Evolutionary conservation across 1,284 basidiomycete species (phyloP), one percentile per base, ranked within the genome.

Genomic region (Sparassis latifolia): DNA sequence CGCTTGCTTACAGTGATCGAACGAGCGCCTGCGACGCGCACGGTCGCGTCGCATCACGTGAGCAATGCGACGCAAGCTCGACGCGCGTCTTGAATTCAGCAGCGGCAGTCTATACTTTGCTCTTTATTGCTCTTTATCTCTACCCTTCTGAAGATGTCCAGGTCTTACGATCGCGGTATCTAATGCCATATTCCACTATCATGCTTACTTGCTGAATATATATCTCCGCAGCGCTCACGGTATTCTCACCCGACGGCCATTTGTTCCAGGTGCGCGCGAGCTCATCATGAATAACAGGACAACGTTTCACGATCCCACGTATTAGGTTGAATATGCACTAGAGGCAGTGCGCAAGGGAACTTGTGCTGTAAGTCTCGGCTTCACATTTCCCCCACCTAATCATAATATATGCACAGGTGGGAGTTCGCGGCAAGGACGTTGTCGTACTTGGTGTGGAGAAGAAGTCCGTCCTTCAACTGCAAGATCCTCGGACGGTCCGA

Each of bases 361-460:
- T 10, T 98, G 96, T 68, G 96, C 96, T 48, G 96, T 97, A 65
- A 65, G 80, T 75, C 12, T 1, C 5, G 12, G 20, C 2, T 42
- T 4, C 4, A 43, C 7, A 5, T 32, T 47, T 7, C 9, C 10
- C 49, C 2, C 31, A 39, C 10, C n/a, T 20, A 30, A 43, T 41
- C 29, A 42, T 6, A 44, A 33, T 30, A 45, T 29, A 4, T 39
- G 43, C 43, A 42, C 52, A 96, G 93, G 93, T 99, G 54, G 97
- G 97, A 47, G 92, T 99, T 33, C 84, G 93, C 55, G 97, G 97
- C 56, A 88, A 91, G 66, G 87, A 95, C 62, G 90, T 95, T 35
- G 97, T 97, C 3, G 93, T 99, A 3, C 79, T 99, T 30, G 97
- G 96, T 49, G 97, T 99, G 27, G 97, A 99, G 78, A 99, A 99